These are phyloP conservation scores for Pholiota conissans DNA, from an alignment of 768 basidiomycete genomes.

Conservation along the genomic window DNA sequence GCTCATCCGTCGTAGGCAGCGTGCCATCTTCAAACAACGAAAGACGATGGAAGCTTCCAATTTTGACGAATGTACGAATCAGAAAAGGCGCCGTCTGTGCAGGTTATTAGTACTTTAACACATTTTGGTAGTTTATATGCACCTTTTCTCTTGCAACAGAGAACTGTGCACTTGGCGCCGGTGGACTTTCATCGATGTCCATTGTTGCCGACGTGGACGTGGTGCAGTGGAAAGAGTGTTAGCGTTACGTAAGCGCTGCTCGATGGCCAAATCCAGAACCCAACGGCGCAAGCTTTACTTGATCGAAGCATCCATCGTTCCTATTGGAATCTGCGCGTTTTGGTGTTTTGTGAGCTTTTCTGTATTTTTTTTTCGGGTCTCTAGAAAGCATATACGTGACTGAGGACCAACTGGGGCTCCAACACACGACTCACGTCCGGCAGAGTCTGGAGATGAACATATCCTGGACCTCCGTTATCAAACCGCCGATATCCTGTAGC, in stretches of 20 bases:
- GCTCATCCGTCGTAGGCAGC: constrained; percentile 77
- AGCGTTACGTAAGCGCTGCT: background rate
- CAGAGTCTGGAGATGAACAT: too few species aligned
- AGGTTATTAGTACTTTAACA: background rate
- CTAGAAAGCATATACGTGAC: too few species aligned
- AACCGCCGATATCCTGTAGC: background rate
- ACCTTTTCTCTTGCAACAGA: constrained; percentile 53
- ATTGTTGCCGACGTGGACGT: background rate
- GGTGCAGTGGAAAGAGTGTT: background rate
- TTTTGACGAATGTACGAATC: constrained; percentile 80
- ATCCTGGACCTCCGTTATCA: background rate
- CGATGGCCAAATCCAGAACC: too few species aligned
- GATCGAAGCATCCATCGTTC: too few species aligned
- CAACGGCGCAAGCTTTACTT: too few species aligned
- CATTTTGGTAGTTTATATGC: too few species aligned
- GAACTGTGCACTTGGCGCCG: background rate
- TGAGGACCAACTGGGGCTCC: too few species aligned
- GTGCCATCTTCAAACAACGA: constrained; percentile 76
- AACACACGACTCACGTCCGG: too few species aligned
- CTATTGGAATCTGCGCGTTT: too few species aligned
- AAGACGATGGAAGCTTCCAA: constrained; percentile 74
- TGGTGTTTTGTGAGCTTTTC: too few species aligned
- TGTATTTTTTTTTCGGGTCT: too few species aligned
- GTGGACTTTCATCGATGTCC: background rate
- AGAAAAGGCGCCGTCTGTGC: constrained; percentile 77